Base-by-base conservation (phyloP, 768 basidiomycete species). In the Tubosaeta brunneosetosa region DNA sequence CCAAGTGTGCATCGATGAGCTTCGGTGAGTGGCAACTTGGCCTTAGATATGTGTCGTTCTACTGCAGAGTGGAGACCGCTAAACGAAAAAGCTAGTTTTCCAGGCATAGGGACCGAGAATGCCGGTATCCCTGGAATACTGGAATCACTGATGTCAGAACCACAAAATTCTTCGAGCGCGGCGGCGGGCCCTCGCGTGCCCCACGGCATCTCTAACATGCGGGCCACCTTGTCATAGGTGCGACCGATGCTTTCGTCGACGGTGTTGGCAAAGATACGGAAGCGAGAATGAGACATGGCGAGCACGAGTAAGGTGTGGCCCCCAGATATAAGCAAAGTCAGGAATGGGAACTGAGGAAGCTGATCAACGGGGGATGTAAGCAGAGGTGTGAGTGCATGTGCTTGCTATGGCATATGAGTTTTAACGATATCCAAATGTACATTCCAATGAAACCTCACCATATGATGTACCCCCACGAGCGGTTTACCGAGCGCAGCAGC, bases 231-330 rank as follows among this genome's bases (percentile, higher is more conserved):
- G 73, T 97, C 94, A 59, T 90, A 88, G 0, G 85, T 76, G 44
- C 85, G 79, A 1, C 94, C 92, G 19, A 94, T 79, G 52, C 82
- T 83, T 61, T 82, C 81, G 59, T 94, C 92, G 6, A 73, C 69
- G 0, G 88, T 90, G 14, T 84, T 85, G 1, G 88, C 86, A 27
- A 97, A 72, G 36, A 88, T 80, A 53, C 75, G 74, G 66, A 90
- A 97, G 0, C 74, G 69, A 6, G 71, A 73, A 26, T 68, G 66
- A 2, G 85, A 83, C 0, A 66, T 74, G 1, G 85, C 90, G 11
- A 95, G 82, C 1, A 97, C 76, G 34, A 98, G 77, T 36, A 97
- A 75, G 0, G 94, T 94, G 66, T 98, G 95, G 3, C 94, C 94
- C n/a, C 95, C 95, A 0, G 93, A 94, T 44, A 95, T 77, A 16